A percentile compares a stretch with the other conserved stretches of the same genome.
These are phyloP conservation scores for Nidula microcarpa DNA, from an alignment of 768 basidiomycete genomes.

Conservation along the genomic window DNA sequence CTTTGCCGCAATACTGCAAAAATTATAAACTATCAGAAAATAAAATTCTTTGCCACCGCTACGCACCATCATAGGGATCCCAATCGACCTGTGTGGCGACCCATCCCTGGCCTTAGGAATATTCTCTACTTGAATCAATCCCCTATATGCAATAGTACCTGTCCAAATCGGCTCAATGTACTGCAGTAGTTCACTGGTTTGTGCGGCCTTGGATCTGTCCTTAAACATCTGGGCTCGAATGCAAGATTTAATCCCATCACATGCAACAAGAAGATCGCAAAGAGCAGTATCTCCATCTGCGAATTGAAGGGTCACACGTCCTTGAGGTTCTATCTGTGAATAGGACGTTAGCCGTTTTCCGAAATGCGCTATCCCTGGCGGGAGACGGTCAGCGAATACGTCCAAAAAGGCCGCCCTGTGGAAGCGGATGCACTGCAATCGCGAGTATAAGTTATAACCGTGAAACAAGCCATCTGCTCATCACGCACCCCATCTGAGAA, in stretches of 20 bases:
- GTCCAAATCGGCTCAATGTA: slow-evolving; percentile 42
- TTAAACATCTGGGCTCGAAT: slow-evolving; percentile 26
- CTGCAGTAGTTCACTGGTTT: slow-evolving; percentile 20
- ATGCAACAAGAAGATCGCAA: slow-evolving; percentile 41
- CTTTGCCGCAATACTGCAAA: slow-evolving; percentile 42
- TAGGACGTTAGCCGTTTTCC: slow-evolving; percentile 29
- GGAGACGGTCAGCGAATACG: slow-evolving; percentile 30
- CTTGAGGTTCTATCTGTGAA: slow-evolving; percentile 4
- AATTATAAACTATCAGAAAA: slow-evolving; percentile 1
- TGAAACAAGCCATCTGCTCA: too few species aligned
- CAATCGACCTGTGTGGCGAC: slow-evolving; percentile 26
- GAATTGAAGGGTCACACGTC: slow-evolving; percentile 22
- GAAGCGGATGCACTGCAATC: slow-evolving; percentile 33
- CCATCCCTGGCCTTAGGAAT: slow-evolving; percentile 20
- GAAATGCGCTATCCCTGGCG: slow-evolving; percentile 30
- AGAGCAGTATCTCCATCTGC: slow-evolving; percentile 25
- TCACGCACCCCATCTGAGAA: too few species aligned
- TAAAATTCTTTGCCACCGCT: slow-evolving; percentile 5
- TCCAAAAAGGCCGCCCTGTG: slow-evolving; percentile 49
- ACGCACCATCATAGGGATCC: slow-evolving; percentile 39
- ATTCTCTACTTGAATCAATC: slow-evolving; percentile 35
- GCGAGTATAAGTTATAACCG: too few species aligned
- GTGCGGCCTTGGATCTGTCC: slow-evolving; percentile 16
- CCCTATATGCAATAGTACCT: slow-evolving; percentile 42
- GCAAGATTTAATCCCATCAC: slow-evolving; percentile 40